A percentile compares a stretch with the other conserved stretches of the same genome.
These are phyloP conservation scores for Jatropha multifida DNA, from an alignment of 441 rosid genomes.

Conservation along the genomic window DNA sequence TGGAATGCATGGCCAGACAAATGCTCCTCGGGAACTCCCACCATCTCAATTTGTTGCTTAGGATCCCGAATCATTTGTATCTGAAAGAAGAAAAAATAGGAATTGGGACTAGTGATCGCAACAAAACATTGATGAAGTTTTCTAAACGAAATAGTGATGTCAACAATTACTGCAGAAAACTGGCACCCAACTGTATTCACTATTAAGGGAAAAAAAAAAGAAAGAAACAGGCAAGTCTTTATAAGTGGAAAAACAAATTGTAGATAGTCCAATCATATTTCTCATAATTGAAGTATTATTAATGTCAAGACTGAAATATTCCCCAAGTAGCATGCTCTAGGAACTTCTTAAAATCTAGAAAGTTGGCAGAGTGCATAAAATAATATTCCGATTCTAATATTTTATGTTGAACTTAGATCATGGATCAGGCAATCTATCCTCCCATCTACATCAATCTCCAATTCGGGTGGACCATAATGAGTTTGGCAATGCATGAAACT, in stretches of 20 bases:
- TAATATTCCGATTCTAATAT: background rate
- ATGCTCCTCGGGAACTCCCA: slow-evolving; percentile 88
- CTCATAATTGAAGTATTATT: background rate
- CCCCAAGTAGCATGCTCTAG: background rate
- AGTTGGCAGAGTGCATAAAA: background rate
- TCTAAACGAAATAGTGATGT: background rate
- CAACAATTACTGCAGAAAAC: no score
- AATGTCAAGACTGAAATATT: background rate
- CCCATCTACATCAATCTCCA: background rate
- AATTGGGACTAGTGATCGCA: background rate
- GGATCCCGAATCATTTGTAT: slow-evolving; percentile 83
- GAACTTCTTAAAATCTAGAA: background rate
- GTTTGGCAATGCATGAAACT: background rate
- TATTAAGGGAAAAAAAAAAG: background rate
- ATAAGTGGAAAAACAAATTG: background rate
- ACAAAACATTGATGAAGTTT: slow-evolving; percentile 1
- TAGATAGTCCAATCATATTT: background rate
- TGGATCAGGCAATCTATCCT: background rate
- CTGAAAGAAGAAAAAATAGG: slow-evolving; percentile 28
- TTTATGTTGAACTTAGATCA: background rate
- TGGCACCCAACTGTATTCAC: no score
- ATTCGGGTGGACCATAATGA: background rate
- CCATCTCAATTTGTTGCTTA: slow-evolving; percentile 66
- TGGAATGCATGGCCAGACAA: slow-evolving; percentile 89
- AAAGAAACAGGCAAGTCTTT: background rate